phyloP scores from a whole-genome alignment of 2,329 filamentous ascomycete species.

The Aspergillus clavatus region DNA sequence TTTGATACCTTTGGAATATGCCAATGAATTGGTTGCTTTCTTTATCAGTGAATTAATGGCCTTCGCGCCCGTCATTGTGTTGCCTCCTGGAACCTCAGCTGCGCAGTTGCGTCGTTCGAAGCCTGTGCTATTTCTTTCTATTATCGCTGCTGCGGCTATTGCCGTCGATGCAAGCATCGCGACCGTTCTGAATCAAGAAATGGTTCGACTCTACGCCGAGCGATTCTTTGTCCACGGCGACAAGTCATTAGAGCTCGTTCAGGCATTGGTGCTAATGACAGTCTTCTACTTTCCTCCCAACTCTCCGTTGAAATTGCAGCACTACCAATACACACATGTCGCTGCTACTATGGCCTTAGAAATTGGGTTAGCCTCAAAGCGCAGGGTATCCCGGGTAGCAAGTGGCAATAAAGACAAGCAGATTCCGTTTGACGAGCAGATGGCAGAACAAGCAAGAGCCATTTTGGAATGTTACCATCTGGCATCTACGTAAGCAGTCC shows the following conservation, averaged over 20 bases:
- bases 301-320: slow-evolving; percentile 45
- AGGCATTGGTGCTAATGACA: slow-evolving; percentile 46
- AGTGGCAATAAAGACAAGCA: slow-evolving; percentile 10
- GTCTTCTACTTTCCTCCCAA: slow-evolving; percentile 49
- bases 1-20: slow-evolving; percentile 28
- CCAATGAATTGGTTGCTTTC: slow-evolving; percentile 28
- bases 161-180: slow-evolving; percentile 47
- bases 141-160: slow-evolving; percentile 62
- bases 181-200: slow-evolving; percentile 44
- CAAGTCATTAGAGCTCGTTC: slow-evolving; percentile 50
- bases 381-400: slow-evolving; percentile 20
- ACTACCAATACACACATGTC: slow-evolving; percentile 51
- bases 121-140: slow-evolving; percentile 65
- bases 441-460: slow-evolving; percentile 33
- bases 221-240: slow-evolving; percentile 47
- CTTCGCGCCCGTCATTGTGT: slow-evolving; percentile 29
- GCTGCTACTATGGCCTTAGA: slow-evolving; percentile 49
- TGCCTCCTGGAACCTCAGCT: slow-evolving; percentile 27
- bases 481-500: slow-evolving; percentile 24
- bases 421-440: slow-evolving; percentile 22
- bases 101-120: slow-evolving; percentile 38
- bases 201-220: slow-evolving; percentile 47
- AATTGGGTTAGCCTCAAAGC: slow-evolving; percentile 36
- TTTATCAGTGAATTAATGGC: slow-evolving; percentile 28
- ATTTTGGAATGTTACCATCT: slow-evolving; percentile 33